Percentiles rank a stretch among this genome's conserved stretches.
Evolutionary conservation across 768 basidiomycete genomes (phyloP).

Genomic region (Boletus subcaerulescens): DNA sequence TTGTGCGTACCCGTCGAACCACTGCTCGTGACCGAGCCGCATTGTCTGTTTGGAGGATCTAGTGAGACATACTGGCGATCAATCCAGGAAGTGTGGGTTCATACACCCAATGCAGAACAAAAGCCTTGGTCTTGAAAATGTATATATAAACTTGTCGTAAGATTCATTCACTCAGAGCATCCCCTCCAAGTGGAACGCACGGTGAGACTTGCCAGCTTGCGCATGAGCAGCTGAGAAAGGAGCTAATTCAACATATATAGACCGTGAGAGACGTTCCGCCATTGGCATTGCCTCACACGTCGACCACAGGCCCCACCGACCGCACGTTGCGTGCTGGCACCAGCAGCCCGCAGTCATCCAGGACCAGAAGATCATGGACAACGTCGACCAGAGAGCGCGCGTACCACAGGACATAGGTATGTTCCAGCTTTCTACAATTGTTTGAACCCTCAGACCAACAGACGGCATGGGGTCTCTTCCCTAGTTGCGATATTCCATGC

Average conservation of each 20-base stretch:
- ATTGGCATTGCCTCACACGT: conserved; percentile 26
- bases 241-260: conserved; percentile 21
- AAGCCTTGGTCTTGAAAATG: background rate
- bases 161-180: too few species aligned
- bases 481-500: conserved; percentile 81
- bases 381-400: conserved; percentile 30
- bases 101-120: background rate
- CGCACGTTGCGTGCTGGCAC: conserved; percentile 21
- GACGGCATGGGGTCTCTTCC: background rate
- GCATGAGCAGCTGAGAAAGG: conserved; percentile 2
- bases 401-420: conserved; percentile 55
- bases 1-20: too few species aligned
- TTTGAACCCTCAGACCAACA: background rate
- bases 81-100: background rate
- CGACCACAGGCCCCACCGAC: conserved; percentile 13
- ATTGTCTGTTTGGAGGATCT: too few species aligned
- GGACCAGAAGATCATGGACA: conserved; percentile 22
- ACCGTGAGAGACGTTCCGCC: conserved; percentile 23
- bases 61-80: background rate
- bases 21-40: too few species aligned
- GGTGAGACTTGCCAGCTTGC: too few species aligned
- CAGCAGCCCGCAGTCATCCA: conserved; percentile 17
- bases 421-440: conserved; percentile 4
- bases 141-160: background rate
- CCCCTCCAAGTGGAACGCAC: too few species aligned